A percentile compares a stretch with the other conserved stretches of the same genome.
These are phyloP conservation scores for Fomitopsis betulina DNA, from an alignment of 1,284 basidiomycete species.

Conservation along the genomic window DNA sequence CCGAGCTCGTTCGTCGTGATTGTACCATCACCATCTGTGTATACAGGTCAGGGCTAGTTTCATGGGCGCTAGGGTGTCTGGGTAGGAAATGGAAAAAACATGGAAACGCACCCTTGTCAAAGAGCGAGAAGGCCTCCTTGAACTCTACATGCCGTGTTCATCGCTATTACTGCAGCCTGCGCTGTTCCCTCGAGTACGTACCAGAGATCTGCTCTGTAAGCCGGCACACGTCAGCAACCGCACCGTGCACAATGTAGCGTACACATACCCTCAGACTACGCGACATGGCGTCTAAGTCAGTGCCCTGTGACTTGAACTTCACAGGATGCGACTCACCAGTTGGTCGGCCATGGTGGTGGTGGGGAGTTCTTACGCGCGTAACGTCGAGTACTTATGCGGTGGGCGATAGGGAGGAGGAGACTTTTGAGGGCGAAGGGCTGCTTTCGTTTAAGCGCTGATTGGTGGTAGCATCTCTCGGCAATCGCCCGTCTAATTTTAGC, in stretches of 20 bases:
- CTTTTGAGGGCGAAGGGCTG: not conserved
- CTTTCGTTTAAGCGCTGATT: slow-evolving; percentile 5
- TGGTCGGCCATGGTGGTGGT: slow-evolving; percentile 56
- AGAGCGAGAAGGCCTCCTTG: slow-evolving; percentile 92
- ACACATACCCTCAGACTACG: slow-evolving; percentile 60
- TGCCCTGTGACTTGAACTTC: not conserved
- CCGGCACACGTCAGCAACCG: slow-evolving; percentile 12
- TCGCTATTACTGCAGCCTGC: not conserved
- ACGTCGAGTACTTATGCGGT: slow-evolving; percentile 14
- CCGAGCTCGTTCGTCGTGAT: slow-evolving; percentile 96
- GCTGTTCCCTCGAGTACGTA: slow-evolving; percentile 26
- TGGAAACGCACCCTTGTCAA: slow-evolving; percentile 77
- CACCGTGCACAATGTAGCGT: not conserved
- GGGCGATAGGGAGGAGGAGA: slow-evolving; percentile 6
- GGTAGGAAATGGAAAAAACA: not conserved
- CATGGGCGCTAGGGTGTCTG: not conserved
- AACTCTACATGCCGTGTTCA: slow-evolving; percentile 46
- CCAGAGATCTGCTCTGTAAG: slow-evolving; percentile 64
- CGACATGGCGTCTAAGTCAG: not conserved
- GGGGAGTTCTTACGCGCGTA: slow-evolving; percentile 10
- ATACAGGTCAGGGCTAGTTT: slow-evolving; percentile 20
- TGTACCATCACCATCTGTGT: slow-evolving; percentile 89
- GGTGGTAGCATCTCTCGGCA: slow-evolving; percentile 19
- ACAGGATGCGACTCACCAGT: slow-evolving; percentile 42
- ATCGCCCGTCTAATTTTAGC: slow-evolving; percentile 17